Evolutionary conservation across 805 yeast species (phyloP).

Genomic region (Candida palmyrensis): DNA sequence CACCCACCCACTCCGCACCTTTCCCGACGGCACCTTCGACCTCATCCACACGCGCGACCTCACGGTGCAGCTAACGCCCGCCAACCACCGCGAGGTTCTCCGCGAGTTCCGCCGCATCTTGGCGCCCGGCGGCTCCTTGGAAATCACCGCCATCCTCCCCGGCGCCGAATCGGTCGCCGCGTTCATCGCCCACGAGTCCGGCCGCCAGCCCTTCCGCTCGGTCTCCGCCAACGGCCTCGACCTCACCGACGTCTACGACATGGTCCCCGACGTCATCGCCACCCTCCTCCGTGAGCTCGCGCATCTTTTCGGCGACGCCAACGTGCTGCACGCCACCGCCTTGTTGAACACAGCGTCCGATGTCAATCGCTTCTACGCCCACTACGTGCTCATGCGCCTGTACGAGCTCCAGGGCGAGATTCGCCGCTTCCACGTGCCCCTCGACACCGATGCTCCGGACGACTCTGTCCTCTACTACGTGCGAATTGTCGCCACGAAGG

Average conservation of each 20-base stretch:
- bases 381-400: conserved; percentile 22
- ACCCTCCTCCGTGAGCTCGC: conserved; percentile 17
- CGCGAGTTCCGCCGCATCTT: conserved; percentile 32
- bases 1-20: conserved; percentile 17
- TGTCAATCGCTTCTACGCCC: conserved; percentile 23
- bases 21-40: conserved; percentile 27
- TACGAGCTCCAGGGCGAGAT: conserved; percentile 31
- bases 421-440: too few species aligned
- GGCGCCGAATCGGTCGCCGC: conserved; percentile 6
- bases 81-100: conserved; percentile 20
- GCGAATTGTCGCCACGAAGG: too few species aligned
- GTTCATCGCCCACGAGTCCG: background rate
- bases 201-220: background rate
- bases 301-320: conserved; percentile 26
- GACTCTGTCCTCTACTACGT: too few species aligned
- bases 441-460: too few species aligned
- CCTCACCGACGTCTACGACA: conserved; percentile 5
- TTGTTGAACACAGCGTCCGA: conserved; percentile 26
- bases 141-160: conserved; percentile 21
- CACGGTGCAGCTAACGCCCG: conserved; percentile 22
- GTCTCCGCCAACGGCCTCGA: background rate
- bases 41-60: conserved; percentile 34
- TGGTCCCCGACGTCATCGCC: conserved; percentile 22
- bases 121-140: conserved; percentile 30
- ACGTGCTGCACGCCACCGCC: conserved; percentile 25